Percentiles rank a stretch among this genome's conserved stretches.
Evolutionary conservation across 1,139 yeast genomes (phyloP).

Genomic region (Yamadazyma triangularis): DNA sequence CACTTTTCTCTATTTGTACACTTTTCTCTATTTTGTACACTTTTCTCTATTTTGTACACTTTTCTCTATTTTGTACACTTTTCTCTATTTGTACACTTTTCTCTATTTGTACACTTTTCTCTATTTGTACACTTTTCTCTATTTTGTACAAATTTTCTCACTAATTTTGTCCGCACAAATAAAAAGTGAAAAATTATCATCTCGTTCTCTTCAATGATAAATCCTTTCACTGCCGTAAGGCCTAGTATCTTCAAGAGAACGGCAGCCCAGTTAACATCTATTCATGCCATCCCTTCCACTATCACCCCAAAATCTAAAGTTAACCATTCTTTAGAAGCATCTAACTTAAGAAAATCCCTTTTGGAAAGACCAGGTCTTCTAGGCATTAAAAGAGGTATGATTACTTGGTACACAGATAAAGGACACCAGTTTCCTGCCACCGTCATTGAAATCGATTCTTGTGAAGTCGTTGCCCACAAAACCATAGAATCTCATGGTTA

Average conservation of each 20-base stretch:
- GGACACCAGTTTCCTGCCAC: conserved; percentile 81
- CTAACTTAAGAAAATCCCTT: conserved; percentile 62
- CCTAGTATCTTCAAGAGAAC: conserved; percentile 16
- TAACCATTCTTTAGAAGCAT: conserved; percentile 53
- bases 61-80: too few relatives aligned
- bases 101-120: too few relatives aligned
- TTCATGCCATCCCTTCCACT: conserved; percentile 49
- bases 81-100: too few relatives aligned
- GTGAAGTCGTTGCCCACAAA: conserved; percentile 77
- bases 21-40: too few relatives aligned
- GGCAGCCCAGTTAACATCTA: conserved; percentile 50
- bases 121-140: too few relatives aligned
- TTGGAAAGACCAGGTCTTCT: conserved; percentile 78
- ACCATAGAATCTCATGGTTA: conserved; percentile 71
- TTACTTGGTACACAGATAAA: conserved; percentile 65
- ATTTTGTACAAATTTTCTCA: too few relatives aligned
- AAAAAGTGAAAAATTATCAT: too few relatives aligned
- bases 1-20: too few relatives aligned
- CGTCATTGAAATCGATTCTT: conserved; percentile 79
- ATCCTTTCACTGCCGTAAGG: too few relatives aligned
- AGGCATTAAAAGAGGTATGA: conserved; percentile 87
- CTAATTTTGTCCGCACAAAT: too few relatives aligned
- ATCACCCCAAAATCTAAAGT: conserved; percentile 39
- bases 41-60: too few relatives aligned
- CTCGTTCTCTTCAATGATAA: too few relatives aligned